Conservation (phyloP, 2,329 filamentous ascomycete genomes). For the Passalora sequoiae region DNA sequence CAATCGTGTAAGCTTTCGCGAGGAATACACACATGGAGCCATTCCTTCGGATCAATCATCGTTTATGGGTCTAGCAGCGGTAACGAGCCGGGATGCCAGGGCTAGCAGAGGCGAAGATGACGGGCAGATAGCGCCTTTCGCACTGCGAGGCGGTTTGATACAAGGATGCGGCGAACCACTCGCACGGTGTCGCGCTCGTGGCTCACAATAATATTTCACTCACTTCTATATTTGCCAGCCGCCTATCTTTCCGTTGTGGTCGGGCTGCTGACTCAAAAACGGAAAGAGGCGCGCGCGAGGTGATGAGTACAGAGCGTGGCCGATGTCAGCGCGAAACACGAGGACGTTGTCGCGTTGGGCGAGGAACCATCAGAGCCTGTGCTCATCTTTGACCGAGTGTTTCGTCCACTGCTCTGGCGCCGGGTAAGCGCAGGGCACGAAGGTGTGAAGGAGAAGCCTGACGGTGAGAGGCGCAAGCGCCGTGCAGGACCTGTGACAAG, state of each 20-base stretch:
- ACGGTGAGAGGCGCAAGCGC: conserved; percentile 6
- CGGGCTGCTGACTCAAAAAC: conserved; percentile 3
- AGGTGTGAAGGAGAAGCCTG: too few relatives aligned
- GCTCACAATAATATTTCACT: conserved; percentile 10
- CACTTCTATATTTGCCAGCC: conserved; percentile 9
- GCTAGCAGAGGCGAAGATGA: conserved; percentile 16
- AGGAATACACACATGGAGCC: conserved; percentile 1
- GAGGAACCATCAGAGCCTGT: conserved; percentile 7
- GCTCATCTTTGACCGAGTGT: conserved; percentile 5
- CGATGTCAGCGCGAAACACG: conserved; percentile 9
- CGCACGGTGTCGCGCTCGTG: conserved; percentile 12
- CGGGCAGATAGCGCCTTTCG: conserved; percentile 19
- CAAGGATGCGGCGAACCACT: conserved; percentile 16
- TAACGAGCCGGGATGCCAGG: conserved; percentile 16
- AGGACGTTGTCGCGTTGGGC: neutral
- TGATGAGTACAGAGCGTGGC: neutral
- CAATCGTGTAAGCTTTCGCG: too few relatives aligned
- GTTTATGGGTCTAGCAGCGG: conserved; percentile 17
- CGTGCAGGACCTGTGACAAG: conserved; percentile 18
- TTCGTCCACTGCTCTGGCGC: conserved; percentile 10
- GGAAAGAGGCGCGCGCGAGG: neutral
- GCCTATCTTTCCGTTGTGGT: conserved; percentile 15
- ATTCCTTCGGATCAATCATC: conserved; percentile 16
- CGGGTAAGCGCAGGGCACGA: conserved; percentile 6
- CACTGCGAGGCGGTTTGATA: conserved; percentile 14